phyloP scores from a whole-genome alignment of 805 yeast genomes.

The Pichia cephalocereana region DNA sequence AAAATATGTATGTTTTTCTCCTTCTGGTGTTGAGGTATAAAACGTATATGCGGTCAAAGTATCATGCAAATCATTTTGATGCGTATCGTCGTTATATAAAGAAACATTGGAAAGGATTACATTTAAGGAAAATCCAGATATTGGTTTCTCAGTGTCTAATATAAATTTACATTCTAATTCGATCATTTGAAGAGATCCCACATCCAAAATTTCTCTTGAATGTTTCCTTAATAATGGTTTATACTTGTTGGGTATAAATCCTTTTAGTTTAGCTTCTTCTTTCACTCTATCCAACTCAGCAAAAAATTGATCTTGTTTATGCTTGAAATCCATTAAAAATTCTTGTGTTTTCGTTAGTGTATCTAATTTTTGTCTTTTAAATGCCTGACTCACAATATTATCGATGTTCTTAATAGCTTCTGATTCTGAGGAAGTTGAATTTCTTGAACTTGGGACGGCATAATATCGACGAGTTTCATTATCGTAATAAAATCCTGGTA shows the following conservation, averaged over 20 bases:
- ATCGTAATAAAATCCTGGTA: slow-evolving; percentile 9
- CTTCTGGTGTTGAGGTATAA: background rate
- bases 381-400: background rate
- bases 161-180: background rate
- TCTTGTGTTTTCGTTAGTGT: background rate
- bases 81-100: too few species aligned
- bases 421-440: background rate
- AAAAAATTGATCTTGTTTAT: background rate
- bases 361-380: background rate
- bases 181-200: background rate
- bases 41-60: background rate
- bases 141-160: background rate
- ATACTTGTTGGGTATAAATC: background rate
- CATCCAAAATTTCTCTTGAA: background rate
- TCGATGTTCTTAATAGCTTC: background rate
- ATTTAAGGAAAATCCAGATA: background rate
- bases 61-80: background rate
- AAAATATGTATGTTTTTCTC: background rate
- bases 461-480: slow-evolving; percentile 6
- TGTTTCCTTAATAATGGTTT: background rate
- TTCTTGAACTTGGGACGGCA: slow-evolving; percentile 5
- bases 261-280: background rate
- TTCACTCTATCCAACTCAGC: background rate
- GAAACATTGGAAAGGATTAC: too few species aligned
- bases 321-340: background rate